phyloP scores from a whole-genome alignment of 768 basidiomycete genomes.

The Vishniacozyma victoriae region DNA sequence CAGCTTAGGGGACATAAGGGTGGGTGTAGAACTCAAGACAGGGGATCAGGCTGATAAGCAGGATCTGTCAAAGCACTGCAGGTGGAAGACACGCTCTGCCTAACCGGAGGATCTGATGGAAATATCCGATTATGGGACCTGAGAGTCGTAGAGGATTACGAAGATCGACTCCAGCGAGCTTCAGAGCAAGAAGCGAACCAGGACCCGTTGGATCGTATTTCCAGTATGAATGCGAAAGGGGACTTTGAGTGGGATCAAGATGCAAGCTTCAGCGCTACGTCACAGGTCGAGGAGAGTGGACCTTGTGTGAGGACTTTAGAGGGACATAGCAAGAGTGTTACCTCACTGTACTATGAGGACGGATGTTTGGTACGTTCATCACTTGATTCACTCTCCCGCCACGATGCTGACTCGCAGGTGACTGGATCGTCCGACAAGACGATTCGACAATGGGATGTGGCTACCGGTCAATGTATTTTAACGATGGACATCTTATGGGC shows the following conservation, averaged over 20 bases:
- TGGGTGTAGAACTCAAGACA: slow-evolving; percentile 27
- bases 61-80: slow-evolving; percentile 76
- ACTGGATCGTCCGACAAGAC: slow-evolving; percentile 98
- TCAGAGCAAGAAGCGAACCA: slow-evolving; percentile 19
- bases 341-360: slow-evolving; percentile 91
- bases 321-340: slow-evolving; percentile 89
- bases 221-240: slow-evolving; percentile 21
- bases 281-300: slow-evolving; percentile 26
- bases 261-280: slow-evolving; percentile 17
- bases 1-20: slow-evolving; percentile 69
- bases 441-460: slow-evolving; percentile 94
- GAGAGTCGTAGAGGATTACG: slow-evolving; percentile 67
- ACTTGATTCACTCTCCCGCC: slow-evolving; percentile 6
- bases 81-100: slow-evolving; percentile 81
- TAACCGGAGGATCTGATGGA: slow-evolving; percentile 86
- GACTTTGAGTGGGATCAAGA: slow-evolving; percentile 36
- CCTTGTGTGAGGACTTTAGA: slow-evolving; percentile 71
- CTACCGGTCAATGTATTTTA: slow-evolving; percentile 94
- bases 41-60: slow-evolving; percentile 5
- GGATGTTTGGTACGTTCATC: slow-evolving; percentile 69
- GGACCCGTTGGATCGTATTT: slow-evolving; percentile 39
- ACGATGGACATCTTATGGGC: slow-evolving; percentile 99
- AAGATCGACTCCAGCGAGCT: slow-evolving; percentile 45
- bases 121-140: slow-evolving; percentile 86
- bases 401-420: slow-evolving; percentile 56